Evolutionary conservation across 2,329 filamentous ascomycete species (phyloP).

Genomic region (Aphanocladium album): DNA sequence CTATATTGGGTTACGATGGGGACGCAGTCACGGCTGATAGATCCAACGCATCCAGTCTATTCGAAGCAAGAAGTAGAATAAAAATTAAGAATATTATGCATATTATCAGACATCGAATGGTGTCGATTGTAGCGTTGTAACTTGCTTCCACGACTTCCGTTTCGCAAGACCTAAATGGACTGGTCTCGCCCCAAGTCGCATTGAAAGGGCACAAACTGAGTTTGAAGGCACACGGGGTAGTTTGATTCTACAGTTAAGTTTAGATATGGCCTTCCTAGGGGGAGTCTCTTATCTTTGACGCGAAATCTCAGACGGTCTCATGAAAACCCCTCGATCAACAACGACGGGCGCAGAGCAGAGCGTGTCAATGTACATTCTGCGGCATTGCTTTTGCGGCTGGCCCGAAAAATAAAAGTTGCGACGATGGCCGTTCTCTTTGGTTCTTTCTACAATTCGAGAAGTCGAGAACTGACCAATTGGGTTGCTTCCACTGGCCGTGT

Average conservation of each 20-base stretch:
- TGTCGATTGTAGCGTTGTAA: constrained; percentile 22
- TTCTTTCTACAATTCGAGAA: constrained; percentile 16
- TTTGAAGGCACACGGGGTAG: constrained; percentile 23
- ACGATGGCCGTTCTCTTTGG: too few relatives aligned
- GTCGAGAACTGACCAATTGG: constrained; percentile 26
- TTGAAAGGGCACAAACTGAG: constrained; percentile 32
- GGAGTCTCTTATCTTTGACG: constrained; percentile 30
- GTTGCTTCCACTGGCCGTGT: constrained; percentile 31
- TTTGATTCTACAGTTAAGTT: constrained; percentile 27
- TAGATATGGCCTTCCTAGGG: constrained; percentile 30
- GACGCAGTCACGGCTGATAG: not conserved
- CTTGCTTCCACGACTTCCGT: constrained; percentile 34
- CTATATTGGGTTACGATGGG: not conserved
- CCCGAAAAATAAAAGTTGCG: constrained; percentile 30
- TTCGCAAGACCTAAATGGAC: constrained; percentile 32
- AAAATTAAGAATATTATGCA: constrained; percentile 7
- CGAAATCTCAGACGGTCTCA: constrained; percentile 35
- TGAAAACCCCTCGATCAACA: constrained; percentile 31
- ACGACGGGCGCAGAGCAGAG: constrained; percentile 32
- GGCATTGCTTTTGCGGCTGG: constrained; percentile 32
- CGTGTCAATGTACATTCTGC: constrained; percentile 26
- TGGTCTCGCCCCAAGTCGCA: constrained; percentile 32
- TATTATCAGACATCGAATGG: constrained; percentile 33
- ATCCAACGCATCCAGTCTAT: not conserved
- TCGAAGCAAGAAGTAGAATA: not conserved